Evolutionary conservation across 495 filamentous ascomycete genomes (phyloP), one percentile per base, ranked within the genome.

Genomic region (Tetracladium marchalianum): DNA sequence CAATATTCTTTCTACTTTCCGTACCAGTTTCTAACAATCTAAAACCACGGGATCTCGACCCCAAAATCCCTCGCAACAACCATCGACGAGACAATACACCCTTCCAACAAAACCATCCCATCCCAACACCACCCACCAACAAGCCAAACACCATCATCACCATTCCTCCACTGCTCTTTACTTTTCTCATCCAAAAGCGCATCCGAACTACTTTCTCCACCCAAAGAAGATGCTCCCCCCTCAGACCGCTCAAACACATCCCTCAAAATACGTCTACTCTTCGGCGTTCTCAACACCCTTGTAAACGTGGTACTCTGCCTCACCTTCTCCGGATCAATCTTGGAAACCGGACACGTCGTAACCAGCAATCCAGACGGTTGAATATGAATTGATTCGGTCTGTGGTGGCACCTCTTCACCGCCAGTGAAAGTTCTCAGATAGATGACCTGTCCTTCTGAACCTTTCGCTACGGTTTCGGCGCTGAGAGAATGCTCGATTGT

Each of bases 41-140:
- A n/a, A n/a, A n/a, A 35, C 61, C 61, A 61, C 1, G 51, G 61
- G 4, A 76, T 60, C 13, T 67, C 51, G 11, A 78, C 70, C 2
- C 62, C 73, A 24, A 80, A 61, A 1, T 52, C 63, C 11, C 54
- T 50, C 1, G 73, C 76, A 35, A 80, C 66, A 11, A 66, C 58
- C 55, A 71, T 68, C 0, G 76, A 73, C 12, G 74, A 77, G 4
- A 69, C 62, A 11, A 77, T 57, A 46, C 77, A 81, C 8, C 77
- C 77, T 51, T 80, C 75, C 11, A 80, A 54, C 45, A 81, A 40
- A 9, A 79, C 77, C 76, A 79, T 78, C 0, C 77, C 77, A 63
- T 81, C 77, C 76, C 77, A 79, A 48, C 76, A 78, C 77, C 76
- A 81, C 0, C 70, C 68, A 13, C 77, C 77, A 7, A 65, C 69